A percentile compares a stretch with the other conserved stretches of the same genome.
These are phyloP conservation scores for Podospora anserina DNA, from an alignment of 495 filamentous ascomycete genomes.

Conservation along the genomic window DNA sequence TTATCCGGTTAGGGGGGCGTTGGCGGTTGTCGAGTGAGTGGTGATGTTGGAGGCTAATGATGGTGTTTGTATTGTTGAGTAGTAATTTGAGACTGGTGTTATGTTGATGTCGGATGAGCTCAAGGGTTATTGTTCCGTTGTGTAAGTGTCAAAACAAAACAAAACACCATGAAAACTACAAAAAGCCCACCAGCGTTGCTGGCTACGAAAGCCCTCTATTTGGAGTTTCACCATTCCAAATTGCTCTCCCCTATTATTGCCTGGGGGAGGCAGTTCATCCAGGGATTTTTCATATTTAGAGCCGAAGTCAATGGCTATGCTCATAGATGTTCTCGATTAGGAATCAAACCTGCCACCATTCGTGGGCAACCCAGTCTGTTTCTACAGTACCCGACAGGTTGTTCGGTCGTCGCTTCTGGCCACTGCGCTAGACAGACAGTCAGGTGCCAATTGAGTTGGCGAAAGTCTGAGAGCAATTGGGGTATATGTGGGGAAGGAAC, in stretches of 20 bases:
- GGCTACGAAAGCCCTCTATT: neutral
- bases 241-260: neutral
- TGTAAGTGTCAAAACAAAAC: neutral
- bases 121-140: too few relatives aligned
- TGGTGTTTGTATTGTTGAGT: too few relatives aligned
- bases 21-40: conserved; percentile 24
- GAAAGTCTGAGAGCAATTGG: neutral
- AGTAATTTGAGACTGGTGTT: too few relatives aligned
- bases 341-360: neutral
- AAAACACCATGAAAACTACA: neutral
- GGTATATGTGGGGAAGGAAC: neutral
- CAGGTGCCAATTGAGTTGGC: neutral
- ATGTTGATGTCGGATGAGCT: too few relatives aligned
- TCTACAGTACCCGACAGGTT: too few relatives aligned
- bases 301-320: neutral
- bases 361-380: too few relatives aligned
- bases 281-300: neutral
- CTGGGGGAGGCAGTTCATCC: neutral
- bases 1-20: conserved; percentile 53
- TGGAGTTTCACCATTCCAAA: neutral
- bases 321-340: neutral
- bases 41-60: neutral
- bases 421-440: neutral
- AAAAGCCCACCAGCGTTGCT: neutral
- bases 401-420: neutral